Percentiles rank a stretch among this genome's conserved stretches.
phyloP scores from a whole-genome alignment of 176 grass and related monocot genomes.

The Carex pumila region DNA sequence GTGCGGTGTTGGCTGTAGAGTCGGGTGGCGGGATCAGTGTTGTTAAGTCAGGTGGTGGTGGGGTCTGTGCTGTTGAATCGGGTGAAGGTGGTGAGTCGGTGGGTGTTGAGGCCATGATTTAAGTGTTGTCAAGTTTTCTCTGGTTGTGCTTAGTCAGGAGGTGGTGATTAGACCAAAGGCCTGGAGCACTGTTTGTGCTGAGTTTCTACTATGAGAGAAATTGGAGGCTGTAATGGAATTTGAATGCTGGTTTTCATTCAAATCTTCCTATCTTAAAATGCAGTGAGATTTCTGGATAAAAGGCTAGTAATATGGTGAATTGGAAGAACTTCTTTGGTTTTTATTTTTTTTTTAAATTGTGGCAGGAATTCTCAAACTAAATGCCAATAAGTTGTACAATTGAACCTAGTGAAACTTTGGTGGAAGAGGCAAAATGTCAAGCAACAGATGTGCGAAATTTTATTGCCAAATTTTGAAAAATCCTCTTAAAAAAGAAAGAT shows the following conservation, averaged over 20 bases:
- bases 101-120: not conserved
- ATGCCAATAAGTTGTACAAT: not conserved
- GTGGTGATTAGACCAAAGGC: not conserved
- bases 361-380: not conserved
- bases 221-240: not conserved
- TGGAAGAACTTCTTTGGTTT: not conserved
- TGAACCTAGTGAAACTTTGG: not conserved
- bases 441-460: not conserved
- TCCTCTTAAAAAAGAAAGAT: not conserved
- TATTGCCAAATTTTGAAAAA: not conserved
- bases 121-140: not conserved
- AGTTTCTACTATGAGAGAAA: conserved; percentile 8
- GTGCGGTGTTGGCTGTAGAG: not conserved
- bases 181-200: not conserved
- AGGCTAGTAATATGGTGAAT: not conserved
- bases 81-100: not conserved
- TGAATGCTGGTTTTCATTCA: not conserved
- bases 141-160: not conserved
- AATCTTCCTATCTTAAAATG: not conserved
- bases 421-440: conserved; percentile 2
- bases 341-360: not conserved
- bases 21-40: not conserved
- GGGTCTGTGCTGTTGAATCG: not conserved
- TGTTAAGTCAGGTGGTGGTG: not conserved
- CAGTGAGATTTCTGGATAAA: not conserved